phyloP scores from a whole-genome alignment of 2,329 filamentous ascomycete genomes.

The Arthrobotrys musiformis region DNA sequence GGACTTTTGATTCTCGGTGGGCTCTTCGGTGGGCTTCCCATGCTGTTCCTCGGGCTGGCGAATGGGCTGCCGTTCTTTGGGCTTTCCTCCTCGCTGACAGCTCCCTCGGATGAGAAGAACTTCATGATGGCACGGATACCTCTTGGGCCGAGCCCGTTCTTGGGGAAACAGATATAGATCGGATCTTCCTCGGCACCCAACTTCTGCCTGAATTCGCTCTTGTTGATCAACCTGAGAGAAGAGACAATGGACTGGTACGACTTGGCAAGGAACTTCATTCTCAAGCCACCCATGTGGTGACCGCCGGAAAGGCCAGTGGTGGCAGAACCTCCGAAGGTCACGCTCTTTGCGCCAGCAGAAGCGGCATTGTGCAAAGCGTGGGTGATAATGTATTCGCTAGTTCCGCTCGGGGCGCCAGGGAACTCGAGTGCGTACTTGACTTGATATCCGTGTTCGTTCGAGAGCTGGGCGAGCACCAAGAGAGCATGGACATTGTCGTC shows the following conservation, averaged over 20 bases:
- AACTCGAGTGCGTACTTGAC: slow-evolving; percentile 97
- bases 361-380: slow-evolving; percentile 74
- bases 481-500: slow-evolving; percentile 79
- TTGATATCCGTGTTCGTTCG: slow-evolving; percentile 86
- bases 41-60: slow-evolving; percentile 46
- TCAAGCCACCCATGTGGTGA: slow-evolving; percentile 81
- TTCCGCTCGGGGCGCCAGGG: slow-evolving; percentile 83
- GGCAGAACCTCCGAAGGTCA: slow-evolving; percentile 90
- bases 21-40: slow-evolving; percentile 49
- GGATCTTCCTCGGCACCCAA: slow-evolving; percentile 85
- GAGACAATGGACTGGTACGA: slow-evolving; percentile 85
- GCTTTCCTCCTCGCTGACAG: slow-evolving; percentile 38
- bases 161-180: slow-evolving; percentile 89
- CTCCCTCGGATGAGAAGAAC: slow-evolving; percentile 66
- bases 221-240: slow-evolving; percentile 82
- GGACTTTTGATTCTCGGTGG: slow-evolving; percentile 52
- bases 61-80: slow-evolving; percentile 36
- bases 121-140: slow-evolving; percentile 87
- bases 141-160: slow-evolving; percentile 81
- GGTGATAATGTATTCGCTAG: slow-evolving; percentile 84
- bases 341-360: slow-evolving; percentile 70
- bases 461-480: slow-evolving; percentile 83
- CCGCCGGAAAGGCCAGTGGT: slow-evolving; percentile 78
- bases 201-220: slow-evolving; percentile 91
- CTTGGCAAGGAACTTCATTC: slow-evolving; percentile 81